Percentiles rank a stretch among this genome's conserved stretches.
Conservation (phyloP, 805 yeast species). For the Jamesozyma jinghongensis region DNA sequence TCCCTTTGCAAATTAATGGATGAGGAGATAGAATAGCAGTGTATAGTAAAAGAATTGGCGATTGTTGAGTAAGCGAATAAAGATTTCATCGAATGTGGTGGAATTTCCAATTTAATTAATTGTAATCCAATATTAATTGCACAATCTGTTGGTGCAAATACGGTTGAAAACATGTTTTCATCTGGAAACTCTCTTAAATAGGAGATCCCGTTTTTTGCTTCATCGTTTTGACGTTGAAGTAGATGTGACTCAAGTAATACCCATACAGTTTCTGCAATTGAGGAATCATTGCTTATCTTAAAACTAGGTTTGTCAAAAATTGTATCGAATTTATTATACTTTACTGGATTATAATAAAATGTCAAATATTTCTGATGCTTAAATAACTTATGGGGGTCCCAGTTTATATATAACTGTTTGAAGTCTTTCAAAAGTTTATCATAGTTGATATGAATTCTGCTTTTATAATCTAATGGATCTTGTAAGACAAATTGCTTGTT, state of each 20-base stretch:
- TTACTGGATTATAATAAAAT: slow-evolving; percentile 25
- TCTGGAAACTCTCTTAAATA: slow-evolving; percentile 15
- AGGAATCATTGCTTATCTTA: slow-evolving; percentile 29
- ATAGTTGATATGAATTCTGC: slow-evolving; percentile 4
- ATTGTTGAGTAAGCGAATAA: slow-evolving; percentile 21
- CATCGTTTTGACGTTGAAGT: slow-evolving; percentile 9
- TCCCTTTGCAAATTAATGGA: slow-evolving; percentile 6
- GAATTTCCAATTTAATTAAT: slow-evolving; percentile 23
- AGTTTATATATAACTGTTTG: slow-evolving; percentile 51
- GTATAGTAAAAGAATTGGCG: slow-evolving; percentile 17
- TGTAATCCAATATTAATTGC: slow-evolving; percentile 35
- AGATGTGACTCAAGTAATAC: slow-evolving; percentile 44
- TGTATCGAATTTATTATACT: slow-evolving; percentile 10
- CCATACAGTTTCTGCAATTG: slow-evolving; percentile 32
- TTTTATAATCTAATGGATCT: slow-evolving; percentile 34
- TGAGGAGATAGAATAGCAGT: slow-evolving; percentile 11
- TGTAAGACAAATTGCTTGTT: slow-evolving; percentile 25
- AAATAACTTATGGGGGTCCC: slow-evolving; percentile 40
- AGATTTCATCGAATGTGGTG: slow-evolving; percentile 2
- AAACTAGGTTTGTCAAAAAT: slow-evolving; percentile 37
- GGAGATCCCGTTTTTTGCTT: not conserved
- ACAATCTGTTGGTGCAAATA: slow-evolving; percentile 14
- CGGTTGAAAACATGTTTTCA: slow-evolving; percentile 7
- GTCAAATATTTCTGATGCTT: slow-evolving; percentile 15
- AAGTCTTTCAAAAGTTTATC: slow-evolving; percentile 32